Evolutionary conservation across 2,329 filamentous ascomycete species (phyloP).

Genomic region (Thielaviopsis punctulata): DNA sequence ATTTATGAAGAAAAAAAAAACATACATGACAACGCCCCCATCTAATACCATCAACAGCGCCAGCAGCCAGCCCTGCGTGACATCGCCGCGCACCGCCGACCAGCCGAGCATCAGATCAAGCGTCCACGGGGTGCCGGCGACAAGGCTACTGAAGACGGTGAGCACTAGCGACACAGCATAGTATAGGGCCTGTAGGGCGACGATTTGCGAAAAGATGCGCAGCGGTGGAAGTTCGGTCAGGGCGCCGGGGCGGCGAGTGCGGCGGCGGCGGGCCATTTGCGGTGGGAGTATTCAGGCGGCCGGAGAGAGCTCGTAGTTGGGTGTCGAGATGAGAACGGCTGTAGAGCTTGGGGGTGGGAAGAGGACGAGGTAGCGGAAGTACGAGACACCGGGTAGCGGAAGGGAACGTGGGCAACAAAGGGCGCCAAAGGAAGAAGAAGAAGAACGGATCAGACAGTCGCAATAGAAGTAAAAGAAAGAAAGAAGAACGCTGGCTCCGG

Average conservation of each 20-base stretch:
- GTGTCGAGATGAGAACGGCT: background rate
- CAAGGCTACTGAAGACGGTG: conserved; percentile 40
- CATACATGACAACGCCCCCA: conserved; percentile 35
- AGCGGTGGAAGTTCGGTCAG: conserved; percentile 43
- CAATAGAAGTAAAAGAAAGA: background rate
- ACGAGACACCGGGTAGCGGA: no score
- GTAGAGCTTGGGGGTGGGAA: background rate
- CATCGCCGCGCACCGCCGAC: conserved; percentile 41
- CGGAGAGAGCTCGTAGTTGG: no score
- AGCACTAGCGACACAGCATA: conserved; percentile 34
- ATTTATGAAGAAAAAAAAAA: conserved; percentile 8
- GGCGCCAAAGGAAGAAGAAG: background rate
- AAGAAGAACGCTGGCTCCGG: background rate
- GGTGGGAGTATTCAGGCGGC: no score
- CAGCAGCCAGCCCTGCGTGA: conserved; percentile 42
- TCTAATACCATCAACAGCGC: conserved; percentile 41
- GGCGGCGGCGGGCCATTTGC: conserved; percentile 37
- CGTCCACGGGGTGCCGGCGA: conserved; percentile 37
- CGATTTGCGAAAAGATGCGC: conserved; percentile 42
- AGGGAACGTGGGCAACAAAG: no score
- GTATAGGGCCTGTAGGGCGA: conserved; percentile 37
- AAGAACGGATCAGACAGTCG: background rate
- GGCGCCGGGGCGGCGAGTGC: conserved; percentile 41
- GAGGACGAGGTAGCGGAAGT: background rate
- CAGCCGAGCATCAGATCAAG: conserved; percentile 40